These are phyloP conservation scores for Simplicillium aogashimaense DNA, from an alignment of 2,329 filamentous ascomycete species.

Conservation along the genomic window DNA sequence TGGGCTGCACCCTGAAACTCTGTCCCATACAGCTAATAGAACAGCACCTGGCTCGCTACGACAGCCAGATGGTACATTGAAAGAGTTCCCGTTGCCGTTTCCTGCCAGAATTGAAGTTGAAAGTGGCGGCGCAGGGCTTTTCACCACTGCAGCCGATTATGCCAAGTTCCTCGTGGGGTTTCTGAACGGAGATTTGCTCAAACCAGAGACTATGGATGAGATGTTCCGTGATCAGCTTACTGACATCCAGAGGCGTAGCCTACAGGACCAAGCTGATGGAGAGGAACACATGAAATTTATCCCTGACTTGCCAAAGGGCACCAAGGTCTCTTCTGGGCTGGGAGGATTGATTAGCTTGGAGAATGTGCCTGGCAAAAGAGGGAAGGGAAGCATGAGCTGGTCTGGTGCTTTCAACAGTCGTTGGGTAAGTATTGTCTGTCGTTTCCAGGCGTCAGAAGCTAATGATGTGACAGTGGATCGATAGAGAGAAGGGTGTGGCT, in stretches of 20 bases:
- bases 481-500: conserved; percentile 12
- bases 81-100: conserved; percentile 16
- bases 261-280: background rate
- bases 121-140: conserved; percentile 33
- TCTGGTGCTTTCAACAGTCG: conserved; percentile 28
- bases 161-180: conserved; percentile 22
- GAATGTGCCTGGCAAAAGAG: conserved; percentile 27
- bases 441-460: background rate
- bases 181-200: conserved; percentile 20
- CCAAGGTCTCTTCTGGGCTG: conserved; percentile 25
- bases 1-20: conserved; percentile 21
- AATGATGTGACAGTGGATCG: conserved; percentile 15
- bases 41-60: conserved; percentile 12
- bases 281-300: conserved; percentile 18
- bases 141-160: conserved; percentile 30
- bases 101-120: conserved; percentile 10
- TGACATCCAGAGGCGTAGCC: conserved; percentile 11
- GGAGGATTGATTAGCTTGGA: conserved; percentile 27
- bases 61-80: conserved; percentile 13
- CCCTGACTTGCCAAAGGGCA: conserved; percentile 23
- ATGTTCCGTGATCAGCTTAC: conserved; percentile 32
- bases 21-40: conserved; percentile 15
- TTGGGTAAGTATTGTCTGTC: conserved; percentile 24
- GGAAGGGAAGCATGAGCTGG: conserved; percentile 32
- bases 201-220: conserved; percentile 15